Evolutionary conservation across 306 rosid species (phyloP).

Genomic region (Malus fusca): DNA sequence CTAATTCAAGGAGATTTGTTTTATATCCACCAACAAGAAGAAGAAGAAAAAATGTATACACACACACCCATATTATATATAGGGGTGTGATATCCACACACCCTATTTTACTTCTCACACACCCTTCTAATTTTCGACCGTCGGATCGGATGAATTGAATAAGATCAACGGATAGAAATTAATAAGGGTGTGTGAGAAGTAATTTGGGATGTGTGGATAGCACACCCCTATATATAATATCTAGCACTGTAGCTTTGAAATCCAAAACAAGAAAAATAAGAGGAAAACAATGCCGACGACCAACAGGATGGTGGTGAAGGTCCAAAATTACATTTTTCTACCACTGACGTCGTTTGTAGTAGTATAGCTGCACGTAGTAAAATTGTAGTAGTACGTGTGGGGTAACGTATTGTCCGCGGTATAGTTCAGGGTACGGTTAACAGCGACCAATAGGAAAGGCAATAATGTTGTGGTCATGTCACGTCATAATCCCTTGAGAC

Average conservation of each 20-base stretch:
- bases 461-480: conserved; percentile 33
- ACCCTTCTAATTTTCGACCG: too few relatives aligned
- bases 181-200: too few relatives aligned
- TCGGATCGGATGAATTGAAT: too few relatives aligned
- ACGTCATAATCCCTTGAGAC: conserved; percentile 21
- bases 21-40: too few relatives aligned
- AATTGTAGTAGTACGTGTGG: not conserved
- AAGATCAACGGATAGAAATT: too few relatives aligned
- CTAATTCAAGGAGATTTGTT: too few relatives aligned
- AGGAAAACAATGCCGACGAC: not conserved
- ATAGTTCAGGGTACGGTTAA: conserved; percentile 27
- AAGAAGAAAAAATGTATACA: too few relatives aligned
- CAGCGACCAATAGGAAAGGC: conserved; percentile 17
- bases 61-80: too few relatives aligned
- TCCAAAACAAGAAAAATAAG: not conserved
- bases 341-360: not conserved
- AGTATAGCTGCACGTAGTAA: not conserved
- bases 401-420: conserved; percentile 22
- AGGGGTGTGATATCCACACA: too few relatives aligned
- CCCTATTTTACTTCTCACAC: too few relatives aligned
- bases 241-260: not conserved
- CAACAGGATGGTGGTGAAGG: not conserved
- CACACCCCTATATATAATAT: too few relatives aligned
- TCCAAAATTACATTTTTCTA: not conserved
- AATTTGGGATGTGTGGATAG: too few relatives aligned